Percentiles rank a stretch among this genome's conserved stretches.
Evolutionary conservation across 192 early-diverging fungal genomes (phyloP).

Genomic region (Coemansia sp.): DNA sequence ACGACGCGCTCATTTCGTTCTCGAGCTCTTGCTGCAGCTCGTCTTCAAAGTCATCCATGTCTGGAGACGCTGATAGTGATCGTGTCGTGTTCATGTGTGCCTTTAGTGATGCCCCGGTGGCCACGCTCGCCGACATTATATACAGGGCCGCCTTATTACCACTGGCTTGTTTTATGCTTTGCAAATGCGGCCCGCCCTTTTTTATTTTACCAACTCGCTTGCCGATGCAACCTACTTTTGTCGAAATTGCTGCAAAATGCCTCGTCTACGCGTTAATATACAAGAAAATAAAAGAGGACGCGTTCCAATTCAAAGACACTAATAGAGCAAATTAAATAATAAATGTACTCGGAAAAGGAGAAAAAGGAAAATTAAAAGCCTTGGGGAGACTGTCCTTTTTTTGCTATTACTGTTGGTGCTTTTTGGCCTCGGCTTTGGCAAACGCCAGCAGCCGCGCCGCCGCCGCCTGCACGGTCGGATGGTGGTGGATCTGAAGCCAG

Average conservation of each 20-base stretch:
- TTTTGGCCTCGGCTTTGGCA: slow-evolving; percentile 43
- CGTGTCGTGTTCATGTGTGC: slow-evolving; percentile 30
- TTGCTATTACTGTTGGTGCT: slow-evolving; percentile 29
- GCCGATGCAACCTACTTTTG: background rate
- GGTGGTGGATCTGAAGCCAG: slow-evolving; percentile 59
- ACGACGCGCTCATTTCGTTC: slow-evolving; percentile 53
- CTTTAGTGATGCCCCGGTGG: slow-evolving; percentile 30
- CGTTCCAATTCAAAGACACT: slow-evolving; percentile 9
- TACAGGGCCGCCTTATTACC: slow-evolving; percentile 1
- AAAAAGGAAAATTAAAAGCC: slow-evolving; percentile 11
- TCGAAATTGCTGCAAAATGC: background rate
- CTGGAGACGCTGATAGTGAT: slow-evolving; percentile 30
- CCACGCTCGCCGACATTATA: slow-evolving; percentile 53
- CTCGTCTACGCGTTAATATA: slow-evolving; percentile 5
- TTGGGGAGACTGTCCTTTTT: background rate
- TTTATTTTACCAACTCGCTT: background rate
- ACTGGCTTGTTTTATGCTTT: background rate
- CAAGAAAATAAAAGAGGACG: slow-evolving; percentile 1
- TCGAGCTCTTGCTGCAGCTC: slow-evolving; percentile 54
- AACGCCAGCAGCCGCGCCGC: slow-evolving; percentile 34
- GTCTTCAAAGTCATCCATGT: slow-evolving; percentile 46
- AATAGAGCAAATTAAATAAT: slow-evolving; percentile 12
- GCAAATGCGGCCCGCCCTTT: background rate
- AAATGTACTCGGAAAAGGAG: slow-evolving; percentile 10
- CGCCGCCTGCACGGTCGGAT: slow-evolving; percentile 36